Evolutionary conservation across 73 alveolate species (phyloP), one percentile per base, ranked within the genome.

Genomic region (Symbiodinium pilosum): DNA sequence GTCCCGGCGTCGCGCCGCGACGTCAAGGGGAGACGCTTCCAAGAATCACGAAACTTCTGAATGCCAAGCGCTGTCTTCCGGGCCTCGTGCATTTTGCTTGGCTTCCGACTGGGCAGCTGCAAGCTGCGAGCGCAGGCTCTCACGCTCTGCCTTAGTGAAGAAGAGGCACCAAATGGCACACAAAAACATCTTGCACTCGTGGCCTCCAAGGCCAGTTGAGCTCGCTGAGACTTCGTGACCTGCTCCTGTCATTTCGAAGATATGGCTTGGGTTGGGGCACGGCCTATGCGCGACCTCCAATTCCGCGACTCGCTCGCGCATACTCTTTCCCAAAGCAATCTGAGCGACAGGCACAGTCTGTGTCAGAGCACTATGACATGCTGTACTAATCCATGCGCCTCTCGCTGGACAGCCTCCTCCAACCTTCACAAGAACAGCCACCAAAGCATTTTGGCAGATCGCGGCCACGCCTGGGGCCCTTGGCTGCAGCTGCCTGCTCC

Each of bases 271-370:
- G n/a, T n/a, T n/a, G n/a, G n/a, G 5, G 73, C 73, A 1, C 41
- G 2, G 9, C 1, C 39, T 32, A 64, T 4, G 77, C 54, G n/a
- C 30, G 68, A 39, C 94, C 95, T 88, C 87, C 86, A 88, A 84
- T 24, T 88, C 95, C 34, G 95, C 95, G 24, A 88, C 73, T 43
- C 95, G 95, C n/a, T 30, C 87, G n/a, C 95, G 86, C 44, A 88
- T 86, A 32, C 69, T 59, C 26, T 88, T 68, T 43, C 87, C 95
- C 86, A 88, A 24, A 18, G 95, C 95, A 71, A 64, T 88, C 95
- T 88, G 94, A 38, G 47, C 81, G 30, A 18, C 44, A 24, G n/a
- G 32, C 26, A 14, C 77, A 59, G 24, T 11, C 7, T 14, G n/a
- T 32, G 2, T 38, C 30, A 75, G 42, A 20, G 0, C 12, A 9